These are phyloP conservation scores for Cordyceps farinosa DNA, from an alignment of 2,329 filamentous ascomycete species.

Conservation along the genomic window DNA sequence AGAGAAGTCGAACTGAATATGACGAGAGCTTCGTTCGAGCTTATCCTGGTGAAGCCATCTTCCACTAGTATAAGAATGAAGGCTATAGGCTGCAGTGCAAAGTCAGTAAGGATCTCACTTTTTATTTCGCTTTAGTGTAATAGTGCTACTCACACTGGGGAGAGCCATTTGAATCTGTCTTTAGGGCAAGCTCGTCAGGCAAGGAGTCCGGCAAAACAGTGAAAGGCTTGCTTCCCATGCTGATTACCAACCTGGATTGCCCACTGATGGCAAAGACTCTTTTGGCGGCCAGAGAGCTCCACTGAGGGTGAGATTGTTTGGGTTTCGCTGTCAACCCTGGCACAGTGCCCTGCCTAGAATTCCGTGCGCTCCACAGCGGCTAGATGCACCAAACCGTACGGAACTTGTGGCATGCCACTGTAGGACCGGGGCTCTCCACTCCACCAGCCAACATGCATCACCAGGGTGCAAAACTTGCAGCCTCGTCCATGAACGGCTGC, in stretches of 20 bases:
- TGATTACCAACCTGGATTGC: not conserved
- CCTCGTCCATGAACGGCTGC: too few relatives aligned
- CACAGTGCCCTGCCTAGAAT: too few relatives aligned
- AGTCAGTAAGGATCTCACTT: not conserved
- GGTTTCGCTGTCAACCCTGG: too few relatives aligned
- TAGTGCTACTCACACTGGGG: not conserved
- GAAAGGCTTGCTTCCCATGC: not conserved
- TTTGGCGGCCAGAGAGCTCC: too few relatives aligned
- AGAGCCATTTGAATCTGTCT: not conserved
- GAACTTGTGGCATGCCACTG: too few relatives aligned
- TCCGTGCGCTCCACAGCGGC: too few relatives aligned
- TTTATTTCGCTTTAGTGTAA: not conserved
- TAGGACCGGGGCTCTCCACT: too few relatives aligned
- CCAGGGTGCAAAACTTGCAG: too few relatives aligned
- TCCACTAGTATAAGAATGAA: not conserved
- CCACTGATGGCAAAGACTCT: too few relatives aligned
- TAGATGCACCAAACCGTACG: too few relatives aligned
- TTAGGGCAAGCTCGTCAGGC: not conserved
- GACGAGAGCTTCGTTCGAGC: not conserved
- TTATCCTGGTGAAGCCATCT: conserved; percentile 1
- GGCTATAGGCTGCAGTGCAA: not conserved
- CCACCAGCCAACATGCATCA: too few relatives aligned
- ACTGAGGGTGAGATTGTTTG: too few relatives aligned
- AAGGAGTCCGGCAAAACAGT: not conserved
- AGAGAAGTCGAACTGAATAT: conserved; percentile 1